phyloP scores from a whole-genome alignment of 2,329 filamentous ascomycete species.

The Colletotrichum nymphaeae region DNA sequence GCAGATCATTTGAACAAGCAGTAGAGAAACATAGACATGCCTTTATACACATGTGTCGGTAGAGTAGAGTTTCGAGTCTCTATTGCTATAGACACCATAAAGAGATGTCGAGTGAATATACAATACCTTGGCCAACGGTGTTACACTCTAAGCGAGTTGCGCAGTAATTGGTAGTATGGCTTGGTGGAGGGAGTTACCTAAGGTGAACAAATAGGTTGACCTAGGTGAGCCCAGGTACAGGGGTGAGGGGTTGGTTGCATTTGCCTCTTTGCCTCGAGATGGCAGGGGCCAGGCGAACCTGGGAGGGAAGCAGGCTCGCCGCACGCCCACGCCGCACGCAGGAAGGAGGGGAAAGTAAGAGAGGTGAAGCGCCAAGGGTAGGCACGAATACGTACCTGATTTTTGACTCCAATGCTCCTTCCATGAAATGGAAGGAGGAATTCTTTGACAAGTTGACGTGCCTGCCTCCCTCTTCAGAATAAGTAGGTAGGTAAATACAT shows the following conservation, averaged over 20 bases:
- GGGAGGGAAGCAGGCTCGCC: not conserved
- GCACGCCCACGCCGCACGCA: too few species aligned
- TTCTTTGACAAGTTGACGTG: not conserved
- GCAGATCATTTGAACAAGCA: not conserved
- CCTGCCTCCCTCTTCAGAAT: not conserved
- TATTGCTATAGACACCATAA: not conserved
- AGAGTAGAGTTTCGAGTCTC: not conserved
- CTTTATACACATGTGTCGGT: too few species aligned
- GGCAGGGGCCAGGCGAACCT: not conserved
- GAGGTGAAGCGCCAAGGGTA: not conserved
- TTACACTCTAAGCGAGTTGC: not conserved
- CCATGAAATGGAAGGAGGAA: too few species aligned
- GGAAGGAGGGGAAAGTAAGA: not conserved
- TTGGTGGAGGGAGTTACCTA: not conserved
- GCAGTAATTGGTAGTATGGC: not conserved
- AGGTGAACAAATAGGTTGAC: not conserved
- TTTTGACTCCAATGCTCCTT: not conserved
- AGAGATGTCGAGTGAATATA: not conserved
- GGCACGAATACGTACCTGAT: constrained; percentile 5
- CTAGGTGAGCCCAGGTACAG: not conserved
- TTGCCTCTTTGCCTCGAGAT: not conserved
- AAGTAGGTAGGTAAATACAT: too few species aligned
- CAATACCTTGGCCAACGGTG: not conserved
- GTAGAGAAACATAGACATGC: not conserved
- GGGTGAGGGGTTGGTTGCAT: not conserved